phyloP scores from a whole-genome alignment of 2,329 filamentous ascomycete species.

The Botrytis galanthina region DNA sequence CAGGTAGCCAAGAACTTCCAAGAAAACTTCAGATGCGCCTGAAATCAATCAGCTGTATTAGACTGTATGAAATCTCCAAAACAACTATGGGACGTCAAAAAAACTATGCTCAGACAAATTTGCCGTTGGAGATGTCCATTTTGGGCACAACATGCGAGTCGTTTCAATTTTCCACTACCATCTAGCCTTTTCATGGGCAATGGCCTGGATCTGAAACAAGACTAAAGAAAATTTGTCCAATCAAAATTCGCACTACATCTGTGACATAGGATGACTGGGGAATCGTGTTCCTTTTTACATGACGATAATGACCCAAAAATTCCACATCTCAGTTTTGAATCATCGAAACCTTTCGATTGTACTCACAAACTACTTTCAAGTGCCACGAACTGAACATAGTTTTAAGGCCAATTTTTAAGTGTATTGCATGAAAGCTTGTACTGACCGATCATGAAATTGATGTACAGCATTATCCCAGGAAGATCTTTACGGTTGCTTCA shows the following conservation, averaged over 20 bases:
- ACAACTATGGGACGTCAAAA: constrained; percentile 10
- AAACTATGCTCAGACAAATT: background rate
- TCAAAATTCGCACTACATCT: background rate
- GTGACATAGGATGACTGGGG: background rate
- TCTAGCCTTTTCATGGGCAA: background rate
- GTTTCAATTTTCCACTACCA: background rate
- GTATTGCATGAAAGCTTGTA: background rate
- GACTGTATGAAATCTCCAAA: background rate
- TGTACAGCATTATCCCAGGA: background rate
- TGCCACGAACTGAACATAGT: background rate
- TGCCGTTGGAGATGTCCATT: background rate
- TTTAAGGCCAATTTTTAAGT: background rate
- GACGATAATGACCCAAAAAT: background rate
- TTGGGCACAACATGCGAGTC: background rate
- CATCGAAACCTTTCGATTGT: background rate
- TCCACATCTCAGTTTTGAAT: background rate
- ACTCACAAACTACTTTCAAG: background rate
- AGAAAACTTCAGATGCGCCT: constrained; percentile 12
- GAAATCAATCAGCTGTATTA: background rate
- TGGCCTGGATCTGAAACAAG: background rate
- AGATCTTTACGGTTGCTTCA: background rate
- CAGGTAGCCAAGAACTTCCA: constrained; percentile 9
- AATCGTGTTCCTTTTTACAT: background rate
- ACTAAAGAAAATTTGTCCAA: background rate
- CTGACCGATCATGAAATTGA: background rate